Conservation (phyloP, 129 eudicot genomes). For the Pseudognaphalium luteoalbum region DNA sequence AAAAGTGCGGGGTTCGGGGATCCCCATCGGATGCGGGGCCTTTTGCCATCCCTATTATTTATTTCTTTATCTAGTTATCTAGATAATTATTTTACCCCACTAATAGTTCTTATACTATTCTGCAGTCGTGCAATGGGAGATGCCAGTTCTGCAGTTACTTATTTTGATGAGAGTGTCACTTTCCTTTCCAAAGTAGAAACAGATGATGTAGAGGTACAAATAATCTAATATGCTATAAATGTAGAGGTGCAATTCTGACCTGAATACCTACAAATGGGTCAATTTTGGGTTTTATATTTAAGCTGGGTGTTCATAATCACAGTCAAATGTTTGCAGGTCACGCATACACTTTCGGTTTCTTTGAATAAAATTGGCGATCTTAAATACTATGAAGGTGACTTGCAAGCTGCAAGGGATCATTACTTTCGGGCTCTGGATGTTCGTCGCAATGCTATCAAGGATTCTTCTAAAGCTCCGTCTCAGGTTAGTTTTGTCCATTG, state of each 20-base stretch:
- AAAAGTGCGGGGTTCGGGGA: too few species aligned
- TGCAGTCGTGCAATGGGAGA: constrained; percentile 90
- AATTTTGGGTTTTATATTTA: constrained; percentile 1
- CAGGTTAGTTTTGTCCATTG: constrained; percentile 48
- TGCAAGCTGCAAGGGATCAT: constrained; percentile 68
- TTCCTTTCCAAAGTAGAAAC: constrained; percentile 63
- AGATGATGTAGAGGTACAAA: constrained; percentile 73
- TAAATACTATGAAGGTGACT: constrained; percentile 80
- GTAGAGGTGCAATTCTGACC: not conserved
- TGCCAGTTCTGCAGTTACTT: constrained; percentile 65
- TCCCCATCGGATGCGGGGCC: too few species aligned
- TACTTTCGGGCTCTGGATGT: constrained; percentile 73
- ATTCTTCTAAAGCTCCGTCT: constrained; percentile 58
- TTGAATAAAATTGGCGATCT: constrained; percentile 91
- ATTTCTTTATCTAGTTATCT: too few species aligned
- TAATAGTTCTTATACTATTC: constrained; percentile 9
- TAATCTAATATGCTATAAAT: not conserved
- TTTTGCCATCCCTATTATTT: too few species aligned
- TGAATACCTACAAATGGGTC: not conserved
- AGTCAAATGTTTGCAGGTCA: constrained; percentile 54
- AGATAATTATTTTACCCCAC: not conserved
- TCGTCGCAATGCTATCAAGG: constrained; percentile 72
- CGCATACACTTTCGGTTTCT: constrained; percentile 87
- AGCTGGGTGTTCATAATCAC: not conserved
- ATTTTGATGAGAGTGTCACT: constrained; percentile 78